phyloP scores from a whole-genome alignment of 768 basidiomycete genomes.

The Phylloporus sp. region DNA sequence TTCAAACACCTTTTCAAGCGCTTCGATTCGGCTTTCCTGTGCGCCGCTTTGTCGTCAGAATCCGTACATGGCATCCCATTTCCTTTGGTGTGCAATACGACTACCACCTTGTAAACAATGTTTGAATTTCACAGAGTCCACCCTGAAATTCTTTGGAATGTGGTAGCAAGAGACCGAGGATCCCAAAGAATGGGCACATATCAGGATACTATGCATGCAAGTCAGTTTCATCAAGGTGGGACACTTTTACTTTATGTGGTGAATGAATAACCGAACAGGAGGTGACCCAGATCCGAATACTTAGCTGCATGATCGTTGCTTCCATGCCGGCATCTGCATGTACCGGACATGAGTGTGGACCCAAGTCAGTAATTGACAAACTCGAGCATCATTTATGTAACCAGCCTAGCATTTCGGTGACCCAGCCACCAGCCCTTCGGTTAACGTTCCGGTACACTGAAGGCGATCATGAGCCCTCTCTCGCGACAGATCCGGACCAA shows the following conservation, averaged over 20 bases:
- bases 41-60: background rate
- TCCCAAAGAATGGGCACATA: no score
- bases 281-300: conserved; percentile 13
- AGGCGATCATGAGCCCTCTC: background rate
- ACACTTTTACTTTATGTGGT: conserved; percentile 1
- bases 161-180: conserved; percentile 1
- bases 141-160: background rate
- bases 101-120: no score
- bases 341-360: background rate
- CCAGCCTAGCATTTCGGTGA: background rate
- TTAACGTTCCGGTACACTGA: background rate
- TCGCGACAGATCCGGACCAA: background rate
- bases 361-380: background rate
- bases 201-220: background rate
- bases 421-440: conserved; percentile 2
- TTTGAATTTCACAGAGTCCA: no score
- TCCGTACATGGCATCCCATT: background rate
- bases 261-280: conserved; percentile 1
- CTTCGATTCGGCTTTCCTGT: background rate
- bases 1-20: background rate
- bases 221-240: background rate
- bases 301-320: conserved; percentile 1
- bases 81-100: background rate
- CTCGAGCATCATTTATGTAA: conserved; percentile 1
- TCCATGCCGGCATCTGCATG: background rate